A percentile compares a stretch with the other conserved stretches of the same genome.
Conservation (phyloP, 768 basidiomycete species). For the Gymnopilus dilepis region DNA sequence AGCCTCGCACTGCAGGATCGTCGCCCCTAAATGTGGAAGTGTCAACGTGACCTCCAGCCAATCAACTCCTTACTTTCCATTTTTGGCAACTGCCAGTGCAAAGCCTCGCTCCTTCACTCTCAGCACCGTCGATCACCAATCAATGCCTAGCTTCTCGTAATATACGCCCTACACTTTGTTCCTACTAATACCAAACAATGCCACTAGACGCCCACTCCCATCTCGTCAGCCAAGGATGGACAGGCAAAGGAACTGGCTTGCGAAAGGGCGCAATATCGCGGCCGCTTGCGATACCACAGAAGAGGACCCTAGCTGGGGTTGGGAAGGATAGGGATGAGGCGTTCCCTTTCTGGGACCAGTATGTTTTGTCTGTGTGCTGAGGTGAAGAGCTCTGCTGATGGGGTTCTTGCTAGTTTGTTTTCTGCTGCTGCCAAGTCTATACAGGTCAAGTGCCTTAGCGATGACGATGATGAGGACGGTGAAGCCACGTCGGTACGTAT, state of each 20-base stretch:
- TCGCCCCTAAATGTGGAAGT: no score
- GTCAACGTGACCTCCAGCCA: no score
- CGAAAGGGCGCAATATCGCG: conserved; percentile 78
- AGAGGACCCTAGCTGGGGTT: conserved; percentile 83
- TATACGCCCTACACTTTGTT: no score
- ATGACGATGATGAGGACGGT: conserved; percentile 54
- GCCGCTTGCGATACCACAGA: conserved; percentile 81
- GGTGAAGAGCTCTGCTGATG: not conserved
- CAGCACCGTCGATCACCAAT: not conserved
- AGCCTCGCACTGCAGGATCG: no score
- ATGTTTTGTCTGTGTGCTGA: conserved; percentile 36
- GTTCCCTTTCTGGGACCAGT: conserved; percentile 99
- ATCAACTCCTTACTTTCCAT: no score
- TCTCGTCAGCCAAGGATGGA: conserved; percentile 85
- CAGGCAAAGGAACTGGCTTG: conserved; percentile 85
- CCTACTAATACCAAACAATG: conserved; percentile 40
- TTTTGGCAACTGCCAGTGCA: no score
- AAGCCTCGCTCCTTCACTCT: no score
- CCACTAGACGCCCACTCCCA: conserved; percentile 75
- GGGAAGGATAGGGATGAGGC: conserved; percentile 95
- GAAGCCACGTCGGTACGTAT: conserved; percentile 24
- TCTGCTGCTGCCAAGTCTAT: conserved; percentile 84
- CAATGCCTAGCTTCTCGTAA: not conserved
- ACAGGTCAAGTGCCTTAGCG: conserved; percentile 64
- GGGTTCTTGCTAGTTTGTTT: conserved; percentile 62